These are phyloP conservation scores for Erodium trifolium DNA, from an alignment of 441 rosid species.

Conservation along the genomic window DNA sequence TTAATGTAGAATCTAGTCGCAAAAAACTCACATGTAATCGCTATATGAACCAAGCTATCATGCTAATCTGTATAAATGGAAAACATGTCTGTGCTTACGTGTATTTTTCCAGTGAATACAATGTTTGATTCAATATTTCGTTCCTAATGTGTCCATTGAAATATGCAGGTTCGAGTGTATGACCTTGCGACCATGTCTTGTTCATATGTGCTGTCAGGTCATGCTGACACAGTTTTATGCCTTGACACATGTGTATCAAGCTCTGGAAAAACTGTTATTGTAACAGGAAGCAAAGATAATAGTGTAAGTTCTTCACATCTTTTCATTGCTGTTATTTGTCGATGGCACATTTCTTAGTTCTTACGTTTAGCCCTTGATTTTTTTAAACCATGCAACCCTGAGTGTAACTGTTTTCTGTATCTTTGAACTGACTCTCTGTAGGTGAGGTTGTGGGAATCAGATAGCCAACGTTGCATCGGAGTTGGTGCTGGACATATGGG, in stretches of 20 bases:
- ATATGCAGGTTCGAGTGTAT: slow-evolving; percentile 79
- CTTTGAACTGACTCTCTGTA: slow-evolving; percentile 25
- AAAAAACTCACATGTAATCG: no score
- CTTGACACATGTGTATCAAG: slow-evolving; percentile 68
- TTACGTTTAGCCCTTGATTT: neutral
- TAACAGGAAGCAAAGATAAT: slow-evolving; percentile 88
- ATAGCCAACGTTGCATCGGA: slow-evolving; percentile 63
- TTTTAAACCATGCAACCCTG: neutral
- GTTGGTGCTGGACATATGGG: slow-evolving; percentile 86
- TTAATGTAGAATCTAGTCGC: no score
- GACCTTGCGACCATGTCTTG: slow-evolving; percentile 87
- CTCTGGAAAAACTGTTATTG: slow-evolving; percentile 52
- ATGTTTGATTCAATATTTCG: neutral
- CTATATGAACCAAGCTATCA: no score
- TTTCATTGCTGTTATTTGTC: slow-evolving; percentile 12
- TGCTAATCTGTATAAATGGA: neutral
- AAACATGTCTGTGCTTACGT: no score
- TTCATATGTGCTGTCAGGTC: slow-evolving; percentile 83
- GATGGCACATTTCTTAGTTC: neutral
- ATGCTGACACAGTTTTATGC: slow-evolving; percentile 68
- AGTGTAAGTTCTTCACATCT: slow-evolving; percentile 43
- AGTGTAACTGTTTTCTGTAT: neutral
- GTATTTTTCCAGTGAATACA: neutral
- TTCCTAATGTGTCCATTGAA: slow-evolving; percentile 21
- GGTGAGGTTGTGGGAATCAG: slow-evolving; percentile 89